Conservation (phyloP, 2,329 filamentous ascomycete genomes). For the Dothideomycetes sp. region DNA sequence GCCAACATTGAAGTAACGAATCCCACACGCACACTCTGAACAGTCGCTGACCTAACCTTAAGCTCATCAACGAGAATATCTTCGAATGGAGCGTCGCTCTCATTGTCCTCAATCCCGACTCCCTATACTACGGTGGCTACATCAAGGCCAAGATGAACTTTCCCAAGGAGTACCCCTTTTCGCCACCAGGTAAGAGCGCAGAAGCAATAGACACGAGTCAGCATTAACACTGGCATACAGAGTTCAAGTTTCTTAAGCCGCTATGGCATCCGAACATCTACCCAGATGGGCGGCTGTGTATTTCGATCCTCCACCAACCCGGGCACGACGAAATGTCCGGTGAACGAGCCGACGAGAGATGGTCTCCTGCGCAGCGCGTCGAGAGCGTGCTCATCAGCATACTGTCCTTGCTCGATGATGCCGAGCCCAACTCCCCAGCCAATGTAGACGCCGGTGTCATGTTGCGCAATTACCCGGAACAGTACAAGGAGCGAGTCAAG, state of each 20-base stretch:
- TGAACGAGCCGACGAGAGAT: constrained; percentile 79
- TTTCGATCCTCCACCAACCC: constrained; percentile 87
- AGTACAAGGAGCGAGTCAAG: constrained; percentile 60
- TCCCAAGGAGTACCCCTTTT: constrained; percentile 77
- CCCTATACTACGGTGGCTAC: constrained; percentile 84
- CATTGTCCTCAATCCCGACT: constrained; percentile 87
- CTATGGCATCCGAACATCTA: constrained; percentile 95
- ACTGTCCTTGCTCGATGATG: constrained; percentile 82
- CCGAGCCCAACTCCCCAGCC: constrained; percentile 84
- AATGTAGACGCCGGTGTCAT: constrained; percentile 89
- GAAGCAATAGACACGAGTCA: too few relatives aligned
- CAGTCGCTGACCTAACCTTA: constrained; percentile 13
- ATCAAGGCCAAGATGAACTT: constrained; percentile 88
- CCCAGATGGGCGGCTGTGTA: constrained; percentile 79
- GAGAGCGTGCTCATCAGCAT: constrained; percentile 92
- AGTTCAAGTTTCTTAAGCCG: constrained; percentile 70
- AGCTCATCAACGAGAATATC: constrained; percentile 73
- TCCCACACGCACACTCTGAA: not conserved
- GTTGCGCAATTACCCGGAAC: constrained; percentile 60
- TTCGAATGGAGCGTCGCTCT: constrained; percentile 80
- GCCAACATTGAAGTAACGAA: constrained; percentile 66
- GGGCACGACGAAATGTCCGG: constrained; percentile 91
- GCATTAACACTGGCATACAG: too few relatives aligned
- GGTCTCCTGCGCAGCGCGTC: constrained; percentile 87
- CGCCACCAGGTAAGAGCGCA: constrained; percentile 51